Evolutionary conservation across 2,329 filamentous ascomycete genomes (phyloP).

Genomic region (Hirsutella rhossiliensis): DNA sequence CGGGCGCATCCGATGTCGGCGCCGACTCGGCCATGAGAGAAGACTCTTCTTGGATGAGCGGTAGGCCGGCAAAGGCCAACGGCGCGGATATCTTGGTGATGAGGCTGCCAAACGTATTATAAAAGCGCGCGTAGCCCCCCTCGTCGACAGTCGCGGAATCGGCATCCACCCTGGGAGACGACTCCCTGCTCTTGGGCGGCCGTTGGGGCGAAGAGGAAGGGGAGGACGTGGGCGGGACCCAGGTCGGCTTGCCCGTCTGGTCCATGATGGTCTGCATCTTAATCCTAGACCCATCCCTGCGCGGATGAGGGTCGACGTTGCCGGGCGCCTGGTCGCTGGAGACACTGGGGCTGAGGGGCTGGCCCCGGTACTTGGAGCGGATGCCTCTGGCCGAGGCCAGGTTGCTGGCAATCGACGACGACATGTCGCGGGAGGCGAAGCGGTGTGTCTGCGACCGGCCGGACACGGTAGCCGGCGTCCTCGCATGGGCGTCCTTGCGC

Average conservation of each 20-base stretch:
- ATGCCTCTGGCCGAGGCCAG: constrained; percentile 79
- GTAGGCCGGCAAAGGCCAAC: constrained; percentile 84
- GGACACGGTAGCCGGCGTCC: constrained; percentile 12
- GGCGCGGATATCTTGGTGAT: constrained; percentile 84
- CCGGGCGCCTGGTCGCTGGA: constrained; percentile 64
- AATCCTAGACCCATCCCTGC: constrained; percentile 34
- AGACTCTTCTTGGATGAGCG: constrained; percentile 49
- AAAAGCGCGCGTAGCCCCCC: constrained; percentile 82
- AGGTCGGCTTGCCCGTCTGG: constrained; percentile 38
- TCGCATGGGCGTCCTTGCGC: constrained; percentile 12
- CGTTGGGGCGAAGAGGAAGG: constrained; percentile 11
- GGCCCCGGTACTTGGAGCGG: constrained; percentile 48
- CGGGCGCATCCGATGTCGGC: constrained; percentile 21
- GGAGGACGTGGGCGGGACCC: constrained; percentile 31
- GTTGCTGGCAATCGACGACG: constrained; percentile 80
- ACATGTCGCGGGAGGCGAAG: constrained; percentile 53
- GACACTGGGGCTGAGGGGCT: constrained; percentile 59
- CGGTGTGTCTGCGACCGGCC: constrained; percentile 29
- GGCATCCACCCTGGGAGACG: constrained; percentile 15
- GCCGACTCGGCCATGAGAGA: constrained; percentile 7
- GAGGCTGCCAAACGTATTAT: constrained; percentile 78
- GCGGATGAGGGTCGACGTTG: constrained; percentile 47
- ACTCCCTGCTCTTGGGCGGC: constrained; percentile 10
- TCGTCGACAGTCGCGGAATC: constrained; percentile 31
- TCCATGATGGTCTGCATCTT: constrained; percentile 48